Conservation (phyloP, 352 stramenopile species). For the Blastocystis sp. region DNA sequence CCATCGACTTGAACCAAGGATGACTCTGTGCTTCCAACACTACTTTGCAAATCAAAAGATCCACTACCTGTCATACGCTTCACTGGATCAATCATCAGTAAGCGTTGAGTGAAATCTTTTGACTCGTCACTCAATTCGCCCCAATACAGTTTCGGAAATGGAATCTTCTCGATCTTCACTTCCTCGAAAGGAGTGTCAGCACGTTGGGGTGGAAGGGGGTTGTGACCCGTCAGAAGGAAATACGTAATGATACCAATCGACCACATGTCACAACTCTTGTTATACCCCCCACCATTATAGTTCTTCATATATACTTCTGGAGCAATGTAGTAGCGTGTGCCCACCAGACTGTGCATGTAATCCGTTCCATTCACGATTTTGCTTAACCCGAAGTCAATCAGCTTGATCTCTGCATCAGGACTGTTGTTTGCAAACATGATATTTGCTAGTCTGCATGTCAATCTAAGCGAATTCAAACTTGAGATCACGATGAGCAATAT, state of each 20-base stretch:
- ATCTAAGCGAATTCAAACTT: background rate
- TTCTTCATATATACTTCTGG: constrained; percentile 20
- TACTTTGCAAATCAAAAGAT: background rate
- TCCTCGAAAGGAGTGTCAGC: background rate
- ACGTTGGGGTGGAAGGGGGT: background rate
- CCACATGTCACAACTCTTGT: constrained; percentile 49
- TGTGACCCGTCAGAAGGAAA: constrained; percentile 21
- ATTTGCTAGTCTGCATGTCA: constrained; percentile 63
- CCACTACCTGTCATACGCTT: background rate
- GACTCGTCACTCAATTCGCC: background rate
- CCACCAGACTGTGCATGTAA: constrained; percentile 62
- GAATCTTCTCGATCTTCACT: background rate
- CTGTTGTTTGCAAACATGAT: constrained; percentile 29
- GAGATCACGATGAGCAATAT: constrained; percentile 34
- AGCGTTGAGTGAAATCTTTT: background rate
- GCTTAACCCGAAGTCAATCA: constrained; percentile 59
- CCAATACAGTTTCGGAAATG: constrained; percentile 7
- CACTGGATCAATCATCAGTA: background rate
- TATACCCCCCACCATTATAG: constrained; percentile 70
- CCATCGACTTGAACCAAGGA: background rate
- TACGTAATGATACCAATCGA: constrained; percentile 26
- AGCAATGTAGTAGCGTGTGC: constrained; percentile 51
- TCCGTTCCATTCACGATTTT: constrained; percentile 75
- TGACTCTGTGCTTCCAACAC: background rate
- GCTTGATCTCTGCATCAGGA: constrained; percentile 32